Base-by-base conservation (phyloP, 345 rosid species). In the Aethionema arabicum region DNA sequence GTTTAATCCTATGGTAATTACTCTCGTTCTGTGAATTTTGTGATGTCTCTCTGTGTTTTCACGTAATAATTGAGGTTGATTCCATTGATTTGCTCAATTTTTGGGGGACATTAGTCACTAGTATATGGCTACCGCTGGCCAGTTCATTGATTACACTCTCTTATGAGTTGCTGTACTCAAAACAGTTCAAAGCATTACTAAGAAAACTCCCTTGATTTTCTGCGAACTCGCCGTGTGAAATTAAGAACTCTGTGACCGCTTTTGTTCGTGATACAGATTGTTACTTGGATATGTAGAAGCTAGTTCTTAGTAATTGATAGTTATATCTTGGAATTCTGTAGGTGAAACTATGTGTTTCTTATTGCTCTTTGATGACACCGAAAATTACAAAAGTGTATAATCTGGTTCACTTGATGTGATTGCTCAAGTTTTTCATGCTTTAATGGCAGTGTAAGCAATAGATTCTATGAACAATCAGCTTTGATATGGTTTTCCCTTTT, bases 1-100 rank as follows among this genome's bases (percentile, higher is more conserved):
- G 52, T 66, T 76, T 74, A 65, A 50, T 44, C 72, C 54, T 36
- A 75, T 72, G 85, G 89, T 83, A 81, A 1, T 45, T 57, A 11
- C 47, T n/a, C 47, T 43, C 14, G 6, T 43, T 6, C 47, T 43
- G 47, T 11, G 47, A 3, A 10, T 45, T 14, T 6, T 40, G 27
- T 21, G 27, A 21, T 21, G 27, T 21, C 27, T 21, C 27, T 21
- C 27, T 21, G 1, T 21, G 27, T 21, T 1, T 21, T 21, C 27
- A 21, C 27, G 27, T 21, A 2, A 21, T 21, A 21, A 29, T 16
- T 6, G 47, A 12, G 27, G 27, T 55, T 33, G 13, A 39, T 57
- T 42, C 8, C 21, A 8, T 31, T 41, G 11, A 8, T 35, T 35
- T 35, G 38, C 4, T 35, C 6, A 3, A 35, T 5, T n/a, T n/a